Evolutionary conservation across 257 asterid species (phyloP).

Genomic region (Verbascum thapsus): DNA sequence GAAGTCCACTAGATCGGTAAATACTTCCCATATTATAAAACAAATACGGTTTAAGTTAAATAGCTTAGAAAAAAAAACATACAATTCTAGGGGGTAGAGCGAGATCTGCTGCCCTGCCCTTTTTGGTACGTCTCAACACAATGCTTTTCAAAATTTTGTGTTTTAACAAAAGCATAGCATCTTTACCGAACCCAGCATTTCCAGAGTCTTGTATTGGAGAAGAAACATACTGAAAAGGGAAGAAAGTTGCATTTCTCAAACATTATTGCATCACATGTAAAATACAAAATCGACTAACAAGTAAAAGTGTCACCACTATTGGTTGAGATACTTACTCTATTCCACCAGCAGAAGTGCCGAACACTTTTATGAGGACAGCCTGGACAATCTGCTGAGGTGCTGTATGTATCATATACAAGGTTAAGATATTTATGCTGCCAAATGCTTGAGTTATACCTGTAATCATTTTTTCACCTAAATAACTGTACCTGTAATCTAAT

Average conservation of each 20-base stretch:
- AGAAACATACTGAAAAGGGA: conserved; percentile 61
- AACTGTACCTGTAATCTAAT: conserved; percentile 78
- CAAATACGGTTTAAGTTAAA: conserved; percentile 15
- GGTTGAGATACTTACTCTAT: conserved; percentile 58
- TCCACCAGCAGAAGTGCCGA: conserved; percentile 99
- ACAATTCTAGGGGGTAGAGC: conserved; percentile 94
- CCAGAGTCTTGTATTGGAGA: conserved; percentile 76
- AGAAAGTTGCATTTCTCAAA: conserved; percentile 24
- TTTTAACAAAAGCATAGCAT: conserved; percentile 86
- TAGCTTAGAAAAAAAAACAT: conserved; percentile 32
- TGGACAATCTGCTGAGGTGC: conserved; percentile 65
- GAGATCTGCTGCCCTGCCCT: conserved; percentile 98
- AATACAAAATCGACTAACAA: conserved; percentile 3
- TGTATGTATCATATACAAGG: conserved; percentile 48
- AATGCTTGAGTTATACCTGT: too few relatives aligned
- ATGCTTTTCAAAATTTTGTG: conserved; percentile 76
- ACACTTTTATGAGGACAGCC: conserved; percentile 76
- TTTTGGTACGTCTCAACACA: conserved; percentile 90
- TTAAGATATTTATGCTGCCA: conserved; percentile 22
- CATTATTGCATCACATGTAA: conserved; percentile 18
- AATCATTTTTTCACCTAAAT: too few relatives aligned
- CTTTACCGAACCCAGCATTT: conserved; percentile 50
- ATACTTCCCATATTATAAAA: conserved; percentile 20
- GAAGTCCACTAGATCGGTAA: conserved; percentile 28
- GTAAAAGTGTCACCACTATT: conserved; percentile 6